A percentile compares a stretch with the other conserved stretches of the same genome.
These are phyloP conservation scores for Coprinopsis marcescibilis DNA, from an alignment of 768 basidiomycete genomes.

Conservation along the genomic window DNA sequence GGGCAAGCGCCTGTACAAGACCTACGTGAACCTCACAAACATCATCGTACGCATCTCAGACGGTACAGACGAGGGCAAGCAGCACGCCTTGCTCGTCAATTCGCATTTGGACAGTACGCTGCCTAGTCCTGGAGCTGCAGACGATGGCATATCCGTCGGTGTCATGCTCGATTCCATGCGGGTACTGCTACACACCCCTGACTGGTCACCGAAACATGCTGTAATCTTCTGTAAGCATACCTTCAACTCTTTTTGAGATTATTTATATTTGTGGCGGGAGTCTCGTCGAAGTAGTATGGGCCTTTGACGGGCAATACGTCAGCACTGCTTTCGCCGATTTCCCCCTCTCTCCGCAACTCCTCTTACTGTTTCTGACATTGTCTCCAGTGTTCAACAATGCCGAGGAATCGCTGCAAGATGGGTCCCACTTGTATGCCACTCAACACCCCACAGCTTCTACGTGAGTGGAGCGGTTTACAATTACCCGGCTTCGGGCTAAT, in stretches of 20 bases:
- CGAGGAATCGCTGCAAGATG: conserved; percentile 93
- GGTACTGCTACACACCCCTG: conserved; percentile 62
- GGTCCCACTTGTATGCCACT: conserved; percentile 88
- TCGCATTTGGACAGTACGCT: conserved; percentile 87
- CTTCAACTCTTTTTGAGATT: not conserved
- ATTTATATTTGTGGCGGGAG: no score
- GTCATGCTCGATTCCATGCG: conserved; percentile 89
- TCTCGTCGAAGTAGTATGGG: no score
- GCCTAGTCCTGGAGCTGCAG: conserved; percentile 83
- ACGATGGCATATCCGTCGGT: conserved; percentile 84
- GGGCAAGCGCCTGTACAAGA: conserved; percentile 76
- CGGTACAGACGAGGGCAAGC: conserved; percentile 64
- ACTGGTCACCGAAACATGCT: conserved; percentile 69
- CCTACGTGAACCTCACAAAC: conserved; percentile 83
- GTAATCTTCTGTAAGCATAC: conserved; percentile 69
- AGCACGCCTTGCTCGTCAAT: conserved; percentile 82
- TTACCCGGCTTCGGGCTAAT: not conserved
- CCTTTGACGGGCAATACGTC: no score
- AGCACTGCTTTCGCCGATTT: not conserved
- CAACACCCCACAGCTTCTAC: conserved; percentile 72
- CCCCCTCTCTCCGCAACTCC: not conserved
- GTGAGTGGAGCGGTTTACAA: conserved; percentile 35
- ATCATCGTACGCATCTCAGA: conserved; percentile 83
- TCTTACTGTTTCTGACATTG: no score
- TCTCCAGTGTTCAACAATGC: conserved; percentile 85